Evolutionary conservation across 176 grass and related monocot species (phyloP), one percentile per base, ranked within the genome.

Genomic region (Rhynchospora pubera): DNA sequence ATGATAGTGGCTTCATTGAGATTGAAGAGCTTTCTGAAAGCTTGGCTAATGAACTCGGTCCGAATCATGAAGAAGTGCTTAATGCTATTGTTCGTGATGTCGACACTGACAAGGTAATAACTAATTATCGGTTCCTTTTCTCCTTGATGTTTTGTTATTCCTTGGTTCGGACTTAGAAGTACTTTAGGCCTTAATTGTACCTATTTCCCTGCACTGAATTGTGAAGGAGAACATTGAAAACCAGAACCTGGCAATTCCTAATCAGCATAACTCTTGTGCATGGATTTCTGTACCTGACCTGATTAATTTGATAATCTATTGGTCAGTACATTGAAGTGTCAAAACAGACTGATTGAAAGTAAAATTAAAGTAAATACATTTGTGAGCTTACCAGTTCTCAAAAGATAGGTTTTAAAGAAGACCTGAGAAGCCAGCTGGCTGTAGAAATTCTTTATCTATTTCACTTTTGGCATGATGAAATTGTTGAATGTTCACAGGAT

Each of bases 1-100:
- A 97, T 22, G 90, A 79, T 76, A 97, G 91, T 19, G 89, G 93
- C 13, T 97, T 91, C 81, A 97, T 97, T 87, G 93, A 97, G 78
- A 93, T 97, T 44, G 93, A 93, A 86, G 93, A 97, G 71, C 93
- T 97, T 47, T 87, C 85, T 67, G 89, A 88, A 10, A 86, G 87
- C 5, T 77, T 97, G 85, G 75, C 80, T 46, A 89, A 93, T 74
- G 93, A 97, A 61, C 62, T 97, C 34, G 93, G 92, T 15, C 82
- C 78, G 16, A 86, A 86, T 65, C 83, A 65, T 85, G 93, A 97
- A 70, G 93, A 97, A 24, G 83, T 97, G 79, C 83, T 97, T 32
- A 86, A 83, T 83, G 60, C 91, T 83, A 97, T 97, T 85, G 86
- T 97, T 42, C 72, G 73, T 18, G 93, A 97, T 72, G 91, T 93